phyloP scores from a whole-genome alignment of 2,329 filamentous ascomycete species.

The Dactylonectria estremocensis region DNA sequence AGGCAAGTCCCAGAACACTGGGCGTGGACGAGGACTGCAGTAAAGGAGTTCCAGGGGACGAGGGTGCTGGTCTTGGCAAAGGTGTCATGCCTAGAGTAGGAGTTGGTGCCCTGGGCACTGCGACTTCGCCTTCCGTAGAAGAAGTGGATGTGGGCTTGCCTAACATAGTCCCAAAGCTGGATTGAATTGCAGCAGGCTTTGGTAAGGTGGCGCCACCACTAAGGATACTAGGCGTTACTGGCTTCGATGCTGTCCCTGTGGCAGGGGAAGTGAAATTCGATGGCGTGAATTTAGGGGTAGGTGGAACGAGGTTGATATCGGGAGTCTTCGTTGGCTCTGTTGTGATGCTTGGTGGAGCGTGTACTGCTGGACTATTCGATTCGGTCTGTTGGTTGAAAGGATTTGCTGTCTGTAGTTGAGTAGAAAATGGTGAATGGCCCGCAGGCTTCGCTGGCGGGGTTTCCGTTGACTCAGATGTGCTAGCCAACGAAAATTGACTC shows the following conservation, averaged over 20 bases:
- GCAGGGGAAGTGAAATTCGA: slow-evolving; percentile 28
- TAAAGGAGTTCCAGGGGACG: slow-evolving; percentile 23
- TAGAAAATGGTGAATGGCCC: slow-evolving; percentile 26
- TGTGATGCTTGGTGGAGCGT: slow-evolving; percentile 3
- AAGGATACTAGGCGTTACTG: slow-evolving; percentile 6
- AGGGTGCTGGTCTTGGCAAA: slow-evolving; percentile 32
- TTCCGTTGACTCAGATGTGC: slow-evolving; percentile 2
- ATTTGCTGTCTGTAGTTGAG: slow-evolving; percentile 18
- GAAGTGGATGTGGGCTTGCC: slow-evolving; percentile 1
- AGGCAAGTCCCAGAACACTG: slow-evolving; percentile 12
- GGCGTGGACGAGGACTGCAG: slow-evolving; percentile 7
- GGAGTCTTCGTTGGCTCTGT: slow-evolving; percentile 31
- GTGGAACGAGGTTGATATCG: slow-evolving; percentile 30
- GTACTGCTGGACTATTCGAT: slow-evolving; percentile 1
- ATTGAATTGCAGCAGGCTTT: slow-evolving; percentile 5
- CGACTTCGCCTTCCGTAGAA: background rate
- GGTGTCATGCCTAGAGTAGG: background rate
- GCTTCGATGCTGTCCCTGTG: slow-evolving; percentile 15
- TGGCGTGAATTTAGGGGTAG: slow-evolving; percentile 36
- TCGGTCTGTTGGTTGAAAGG: slow-evolving; percentile 16
- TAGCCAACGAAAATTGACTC: slow-evolving; percentile 33
- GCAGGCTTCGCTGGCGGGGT: slow-evolving; percentile 8
- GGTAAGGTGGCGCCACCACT: slow-evolving; percentile 11
- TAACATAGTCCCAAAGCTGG: background rate
- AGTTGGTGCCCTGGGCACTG: background rate